Evolutionary conservation across 2,329 filamentous ascomycete genomes (phyloP), one percentile per base, ranked within the genome.

Genomic region (Zopfia rhizophila): DNA sequence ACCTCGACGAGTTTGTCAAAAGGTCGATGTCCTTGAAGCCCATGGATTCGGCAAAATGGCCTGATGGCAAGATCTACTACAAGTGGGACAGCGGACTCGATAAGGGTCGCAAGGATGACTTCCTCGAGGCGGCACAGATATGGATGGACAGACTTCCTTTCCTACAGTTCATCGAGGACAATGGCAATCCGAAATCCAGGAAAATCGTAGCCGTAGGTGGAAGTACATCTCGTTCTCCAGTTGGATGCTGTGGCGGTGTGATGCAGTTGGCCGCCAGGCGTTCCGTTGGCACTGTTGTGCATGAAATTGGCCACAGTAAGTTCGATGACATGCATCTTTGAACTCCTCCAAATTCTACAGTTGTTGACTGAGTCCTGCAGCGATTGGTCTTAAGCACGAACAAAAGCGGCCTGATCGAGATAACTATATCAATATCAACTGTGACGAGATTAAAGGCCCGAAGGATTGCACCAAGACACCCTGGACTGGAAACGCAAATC

Each of bases 251-350:
- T 41, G 6, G 33, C 39, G 3, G 28, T 21, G 28, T 45, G 2
- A 19, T 53, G 10, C 49, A 45, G n/a, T 21, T 53, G 8, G 16
- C 24, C 27, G 19, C 38, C 30, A 13, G 16, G 19, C 8, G 38
- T 28, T n/a, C 30, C 38, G 27, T 38, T 33, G 13, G 38, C 35
- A 7, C 46, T 41, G 28, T 36, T 35, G 42, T 48, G 7, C 52
- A 55, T 27, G 48, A 49, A 19, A 30, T 55, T 11, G 52, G 52
- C 10, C 52, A 55, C 38, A 55, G 52, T 55, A 39, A 52, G 48
- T 46, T n/a, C n/a, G n/a, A n/a, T n/a, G n/a, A n/a, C n/a, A n/a
- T n/a, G n/a, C n/a, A n/a, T n/a, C n/a, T n/a, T n/a, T n/a, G n/a
- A n/a, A n/a, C n/a, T n/a, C n/a, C 11, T 5, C 4, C 25, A 3